Evolutionary conservation across 352 stramenopile species (phyloP), one percentile per base, ranked within the genome.

Genomic region (Phytopythium boreale): DNA sequence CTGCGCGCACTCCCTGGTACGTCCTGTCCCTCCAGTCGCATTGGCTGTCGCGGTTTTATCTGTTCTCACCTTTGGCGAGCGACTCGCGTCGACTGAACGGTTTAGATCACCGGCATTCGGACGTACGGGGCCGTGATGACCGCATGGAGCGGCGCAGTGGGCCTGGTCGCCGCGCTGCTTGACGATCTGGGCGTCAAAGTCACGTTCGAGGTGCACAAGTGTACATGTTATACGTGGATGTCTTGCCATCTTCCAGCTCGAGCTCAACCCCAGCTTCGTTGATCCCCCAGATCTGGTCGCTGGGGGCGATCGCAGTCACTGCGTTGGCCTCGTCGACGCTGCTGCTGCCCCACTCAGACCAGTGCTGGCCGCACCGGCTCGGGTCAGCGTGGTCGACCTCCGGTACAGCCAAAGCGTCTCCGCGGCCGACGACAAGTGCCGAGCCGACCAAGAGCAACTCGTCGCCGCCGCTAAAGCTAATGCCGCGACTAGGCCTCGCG

Each of bases 301-400:
- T 91, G 3, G 82, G 80, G 8, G 67, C 63, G n/a, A 81, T 89
- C 57, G 76, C 70, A 1, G 68, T 90, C 22, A 77, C 75, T 1
- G 56, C 70, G 4, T 61, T 78, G 31, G 72, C 75, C 2, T 56
- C 78, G 26, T 76, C 72, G 2, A 62, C 67, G 22, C 56, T 90
- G 14, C 50, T 85, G 52, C 63, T 89, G 7, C 77, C 81, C 43
- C 69, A 86, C 60, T 76, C 63, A 1, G 77, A 89, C 46, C 65
- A 84, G 7, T 86, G 87, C 62, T 87, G 80, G 82, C 24, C 53
- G 24, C 72, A 73, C 27, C 72, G 62, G 4, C 47, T 87, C 34
- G 67, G 36, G 2, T 34, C 36, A 26, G 6, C 27, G 41, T 20
- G 8, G 8, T 2, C 10, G 15, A 17, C 37, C 19, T 61, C 37